phyloP scores from a whole-genome alignment of 768 basidiomycete species.

The Kwoniella dendrophila region DNA sequence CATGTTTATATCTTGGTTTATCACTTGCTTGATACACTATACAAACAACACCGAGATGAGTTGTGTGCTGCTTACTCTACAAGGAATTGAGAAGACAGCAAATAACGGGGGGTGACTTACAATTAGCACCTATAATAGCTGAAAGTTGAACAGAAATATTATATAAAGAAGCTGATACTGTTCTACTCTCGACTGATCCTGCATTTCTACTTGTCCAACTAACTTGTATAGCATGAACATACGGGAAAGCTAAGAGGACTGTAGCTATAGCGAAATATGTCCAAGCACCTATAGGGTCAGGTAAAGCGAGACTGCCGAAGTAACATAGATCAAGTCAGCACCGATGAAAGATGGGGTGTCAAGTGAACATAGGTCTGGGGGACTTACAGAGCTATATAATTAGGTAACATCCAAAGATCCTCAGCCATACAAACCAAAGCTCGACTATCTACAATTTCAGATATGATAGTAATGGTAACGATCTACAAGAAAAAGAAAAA shows the following conservation, averaged over 20 bases:
- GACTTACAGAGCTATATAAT: constrained; percentile 45
- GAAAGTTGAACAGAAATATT: constrained; percentile 54
- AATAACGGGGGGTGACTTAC: neutral
- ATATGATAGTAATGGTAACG: constrained; percentile 27
- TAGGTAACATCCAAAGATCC: constrained; percentile 53
- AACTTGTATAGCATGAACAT: constrained; percentile 55
- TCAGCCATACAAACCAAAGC: constrained; percentile 41
- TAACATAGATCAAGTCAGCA: neutral
- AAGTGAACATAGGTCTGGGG: neutral
- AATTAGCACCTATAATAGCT: constrained; percentile 51
- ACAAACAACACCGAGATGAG: neutral
- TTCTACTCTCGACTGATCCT: constrained; percentile 51
- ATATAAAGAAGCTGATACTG: constrained; percentile 53
- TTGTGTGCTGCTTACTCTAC: neutral
- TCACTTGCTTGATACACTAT: constrained; percentile 26
- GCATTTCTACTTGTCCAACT: constrained; percentile 52
- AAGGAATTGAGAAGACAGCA: neutral
- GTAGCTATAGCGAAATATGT: constrained; percentile 52
- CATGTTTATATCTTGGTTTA: constrained; percentile 34
- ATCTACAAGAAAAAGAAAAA: constrained; percentile 6
- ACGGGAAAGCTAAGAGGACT: constrained; percentile 51
- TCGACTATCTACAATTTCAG: constrained; percentile 33
- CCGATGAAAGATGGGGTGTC: neutral
- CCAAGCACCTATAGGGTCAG: constrained; percentile 37
- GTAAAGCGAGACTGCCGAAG: constrained; percentile 26